A percentile compares a stretch with the other conserved stretches of the same genome.
Evolutionary conservation across 805 yeast genomes (phyloP).

Genomic region (Candida ovalis): DNA sequence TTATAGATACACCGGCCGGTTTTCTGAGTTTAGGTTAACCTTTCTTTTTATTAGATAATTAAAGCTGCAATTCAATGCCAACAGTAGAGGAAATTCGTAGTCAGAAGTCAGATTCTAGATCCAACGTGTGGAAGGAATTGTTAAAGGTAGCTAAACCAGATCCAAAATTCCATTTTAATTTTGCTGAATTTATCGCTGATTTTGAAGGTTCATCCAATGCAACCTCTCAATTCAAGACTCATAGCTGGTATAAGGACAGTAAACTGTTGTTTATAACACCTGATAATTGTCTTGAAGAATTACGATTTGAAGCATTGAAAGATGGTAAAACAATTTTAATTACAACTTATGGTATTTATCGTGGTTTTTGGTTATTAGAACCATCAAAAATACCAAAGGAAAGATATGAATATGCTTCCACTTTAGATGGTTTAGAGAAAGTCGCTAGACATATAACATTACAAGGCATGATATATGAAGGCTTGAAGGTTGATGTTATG

Average conservation of each 20-base stretch:
- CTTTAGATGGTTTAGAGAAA: constrained; percentile 31
- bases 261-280: constrained; percentile 27
- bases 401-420: constrained; percentile 24
- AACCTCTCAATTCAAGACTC: constrained; percentile 14
- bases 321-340: constrained; percentile 26
- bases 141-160: constrained; percentile 30
- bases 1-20: too few relatives aligned
- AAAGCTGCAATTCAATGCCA: too few relatives aligned
- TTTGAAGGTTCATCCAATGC: constrained; percentile 28
- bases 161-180: constrained; percentile 27
- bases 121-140: constrained; percentile 26
- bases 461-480: constrained; percentile 12
- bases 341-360: constrained; percentile 29
- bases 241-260: constrained; percentile 11
- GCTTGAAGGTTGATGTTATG: constrained; percentile 23
- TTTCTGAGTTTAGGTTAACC: too few relatives aligned
- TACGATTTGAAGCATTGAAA: constrained; percentile 22
- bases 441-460: constrained; percentile 19
- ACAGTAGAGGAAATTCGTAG: background rate
- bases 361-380: constrained; percentile 28
- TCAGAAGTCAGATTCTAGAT: constrained; percentile 24
- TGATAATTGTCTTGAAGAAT: constrained; percentile 29
- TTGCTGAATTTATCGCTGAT: constrained; percentile 32
- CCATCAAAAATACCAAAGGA: constrained; percentile 20
- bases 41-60: too few relatives aligned